These are phyloP conservation scores for Scheffersomyces stipitis DNA, from an alignment of 805 yeast species.

Conservation along the genomic window DNA sequence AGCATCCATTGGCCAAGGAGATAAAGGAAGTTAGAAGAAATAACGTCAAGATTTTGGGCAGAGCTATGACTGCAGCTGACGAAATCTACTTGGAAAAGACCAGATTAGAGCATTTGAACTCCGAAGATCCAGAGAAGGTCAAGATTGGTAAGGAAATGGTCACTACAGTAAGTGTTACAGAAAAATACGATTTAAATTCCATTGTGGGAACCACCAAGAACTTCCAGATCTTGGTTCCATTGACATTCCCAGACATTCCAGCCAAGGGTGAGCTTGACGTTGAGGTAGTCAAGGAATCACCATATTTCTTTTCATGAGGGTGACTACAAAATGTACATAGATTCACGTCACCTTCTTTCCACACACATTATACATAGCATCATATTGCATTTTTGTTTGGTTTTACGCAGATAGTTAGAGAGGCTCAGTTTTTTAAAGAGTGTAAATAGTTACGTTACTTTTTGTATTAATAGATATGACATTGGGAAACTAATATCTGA, in stretches of 20 bases:
- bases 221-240: slow-evolving; percentile 59
- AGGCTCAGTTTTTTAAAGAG: background rate
- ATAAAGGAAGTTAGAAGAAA: slow-evolving; percentile 51
- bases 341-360: no score
- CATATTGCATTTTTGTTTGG: background rate
- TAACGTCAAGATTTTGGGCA: slow-evolving; percentile 49
- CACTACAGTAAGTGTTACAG: slow-evolving; percentile 67
- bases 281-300: slow-evolving; percentile 63
- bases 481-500: no score
- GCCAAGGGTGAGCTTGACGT: slow-evolving; percentile 84
- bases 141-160: slow-evolving; percentile 53
- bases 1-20: slow-evolving; percentile 49
- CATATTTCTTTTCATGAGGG: slow-evolving; percentile 66
- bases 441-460: slow-evolving; percentile 1
- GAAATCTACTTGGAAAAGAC: slow-evolving; percentile 71
- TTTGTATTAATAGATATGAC: background rate
- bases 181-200: slow-evolving; percentile 27
- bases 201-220: slow-evolving; percentile 22
- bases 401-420: no score
- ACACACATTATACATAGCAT: no score
- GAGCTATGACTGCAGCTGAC: slow-evolving; percentile 63
- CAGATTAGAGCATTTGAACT: slow-evolving; percentile 54
- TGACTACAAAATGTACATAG: no score
- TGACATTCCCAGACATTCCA: slow-evolving; percentile 72
- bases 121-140: slow-evolving; percentile 51